Percentiles rank a stretch among this genome's conserved stretches.
Evolutionary conservation across 169 alveolate species (phyloP).

Genomic region (Nephromyces sp.): DNA sequence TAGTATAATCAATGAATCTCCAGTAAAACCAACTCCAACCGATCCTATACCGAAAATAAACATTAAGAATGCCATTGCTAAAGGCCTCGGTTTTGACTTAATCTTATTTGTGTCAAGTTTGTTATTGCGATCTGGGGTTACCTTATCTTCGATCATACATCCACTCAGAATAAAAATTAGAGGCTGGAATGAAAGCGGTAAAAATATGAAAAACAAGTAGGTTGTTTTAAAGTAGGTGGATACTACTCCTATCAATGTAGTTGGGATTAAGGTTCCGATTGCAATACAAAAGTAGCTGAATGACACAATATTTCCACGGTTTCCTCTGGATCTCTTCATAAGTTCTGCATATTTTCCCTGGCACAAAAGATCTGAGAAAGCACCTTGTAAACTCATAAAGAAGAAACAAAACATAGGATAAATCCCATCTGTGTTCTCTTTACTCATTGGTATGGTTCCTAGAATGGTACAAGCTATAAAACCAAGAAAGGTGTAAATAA

Average conservation of each 20-base stretch:
- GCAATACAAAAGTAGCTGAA: conserved; percentile 9
- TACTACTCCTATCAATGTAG: conserved; percentile 19
- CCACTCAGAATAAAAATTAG: background rate
- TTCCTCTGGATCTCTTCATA: background rate
- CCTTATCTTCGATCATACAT: conserved; percentile 12
- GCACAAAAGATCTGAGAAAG: conserved; percentile 18
- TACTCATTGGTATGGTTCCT: too few relatives aligned
- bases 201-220: conserved; percentile 6
- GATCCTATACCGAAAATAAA: background rate
- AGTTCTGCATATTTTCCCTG: conserved; percentile 22
- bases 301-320: conserved; percentile 13
- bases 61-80: background rate
- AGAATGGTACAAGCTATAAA: too few relatives aligned
- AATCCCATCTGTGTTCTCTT: too few relatives aligned
- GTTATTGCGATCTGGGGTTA: too few relatives aligned
- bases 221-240: conserved; percentile 7
- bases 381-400: conserved; percentile 10
- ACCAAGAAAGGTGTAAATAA: too few relatives aligned
- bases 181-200: conserved; percentile 27
- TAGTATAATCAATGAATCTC: background rate
- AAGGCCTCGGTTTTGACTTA: background rate
- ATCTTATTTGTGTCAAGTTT: background rate
- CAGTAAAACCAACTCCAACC: background rate
- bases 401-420: too few relatives aligned
- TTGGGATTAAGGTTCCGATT: conserved; percentile 18